Conservation (phyloP, 1,284 basidiomycete species). For the Pulveroboletus sp. region DNA sequence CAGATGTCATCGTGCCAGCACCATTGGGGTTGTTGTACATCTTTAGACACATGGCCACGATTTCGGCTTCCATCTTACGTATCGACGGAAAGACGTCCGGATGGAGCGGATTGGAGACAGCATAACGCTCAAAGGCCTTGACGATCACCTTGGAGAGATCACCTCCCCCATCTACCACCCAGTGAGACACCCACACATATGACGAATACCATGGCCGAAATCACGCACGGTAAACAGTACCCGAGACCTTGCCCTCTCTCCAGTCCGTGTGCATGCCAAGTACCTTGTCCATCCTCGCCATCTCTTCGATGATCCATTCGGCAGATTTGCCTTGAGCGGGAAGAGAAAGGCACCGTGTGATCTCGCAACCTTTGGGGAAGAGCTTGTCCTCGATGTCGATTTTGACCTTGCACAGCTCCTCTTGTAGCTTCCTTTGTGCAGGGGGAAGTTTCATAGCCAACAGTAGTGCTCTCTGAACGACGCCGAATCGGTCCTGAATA, state of each 20-base stretch:
- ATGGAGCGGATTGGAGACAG: constrained; percentile 89
- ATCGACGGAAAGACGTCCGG: constrained; percentile 95
- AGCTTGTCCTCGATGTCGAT: constrained; percentile 70
- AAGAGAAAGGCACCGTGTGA: constrained; percentile 65
- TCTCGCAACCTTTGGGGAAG: constrained; percentile 58
- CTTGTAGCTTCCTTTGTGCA: constrained; percentile 64
- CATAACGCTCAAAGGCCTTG: constrained; percentile 69
- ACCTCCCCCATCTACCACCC: constrained; percentile 72
- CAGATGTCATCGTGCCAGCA: constrained; percentile 91
- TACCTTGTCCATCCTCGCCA: constrained; percentile 75
- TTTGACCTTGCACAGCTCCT: constrained; percentile 70
- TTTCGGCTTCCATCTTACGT: constrained; percentile 97
- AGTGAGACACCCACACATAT: background rate
- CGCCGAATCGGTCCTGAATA: background rate
- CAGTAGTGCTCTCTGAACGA: constrained; percentile 50
- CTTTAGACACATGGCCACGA: constrained; percentile 90
- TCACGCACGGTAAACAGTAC: constrained; percentile 83
- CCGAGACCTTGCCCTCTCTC: constrained; percentile 79
- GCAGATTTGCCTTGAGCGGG: constrained; percentile 67
- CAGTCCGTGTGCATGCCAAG: constrained; percentile 53
- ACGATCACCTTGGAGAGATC: constrained; percentile 76
- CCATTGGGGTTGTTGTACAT: constrained; percentile 85
- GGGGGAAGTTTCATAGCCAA: constrained; percentile 71
- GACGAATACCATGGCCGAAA: background rate
- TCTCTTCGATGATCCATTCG: constrained; percentile 82